phyloP scores from a whole-genome alignment of 352 stramenopile genomes.

The Globisporangium emineosum region DNA sequence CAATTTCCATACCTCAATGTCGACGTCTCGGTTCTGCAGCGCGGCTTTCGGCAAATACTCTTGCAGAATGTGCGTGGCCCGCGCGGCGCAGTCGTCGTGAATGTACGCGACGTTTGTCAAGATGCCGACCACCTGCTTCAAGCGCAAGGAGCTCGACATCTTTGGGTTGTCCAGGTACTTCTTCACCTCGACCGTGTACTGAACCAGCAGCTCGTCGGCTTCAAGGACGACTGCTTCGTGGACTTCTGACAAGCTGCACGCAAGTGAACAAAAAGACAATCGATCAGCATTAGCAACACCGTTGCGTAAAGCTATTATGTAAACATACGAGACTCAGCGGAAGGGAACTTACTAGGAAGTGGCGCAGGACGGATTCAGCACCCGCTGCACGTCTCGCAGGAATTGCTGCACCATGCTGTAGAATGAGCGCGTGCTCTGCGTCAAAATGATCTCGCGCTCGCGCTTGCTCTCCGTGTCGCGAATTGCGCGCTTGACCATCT shows the following conservation, averaged over 20 bases:
- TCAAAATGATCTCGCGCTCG: conserved; percentile 77
- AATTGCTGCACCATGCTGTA: conserved; percentile 84
- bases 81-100: conserved; percentile 17
- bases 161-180: conserved; percentile 66
- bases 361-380: conserved; percentile 78
- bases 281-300: not conserved
- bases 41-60: conserved; percentile 17
- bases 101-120: conserved; percentile 57
- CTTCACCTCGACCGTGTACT: conserved; percentile 56
- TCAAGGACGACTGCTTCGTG: conserved; percentile 57
- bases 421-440: conserved; percentile 70
- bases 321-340: not conserved
- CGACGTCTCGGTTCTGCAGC: conserved; percentile 32
- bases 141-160: conserved; percentile 48
- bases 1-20: conserved; percentile 28
- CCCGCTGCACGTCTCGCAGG: conserved; percentile 66
- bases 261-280: not conserved
- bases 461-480: conserved; percentile 63
- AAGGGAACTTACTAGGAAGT: conserved; percentile 56
- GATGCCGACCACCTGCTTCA: conserved; percentile 66
- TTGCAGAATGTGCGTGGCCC: conserved; percentile 15
- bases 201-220: conserved; percentile 57
- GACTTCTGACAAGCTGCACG: conserved; percentile 47
- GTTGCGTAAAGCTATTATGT: not conserved
- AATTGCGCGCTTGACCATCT: conserved; percentile 68